Base-by-base conservation (phyloP, 192 early-diverging fungal genomes). In the Thoreauomyces humboldtii region DNA sequence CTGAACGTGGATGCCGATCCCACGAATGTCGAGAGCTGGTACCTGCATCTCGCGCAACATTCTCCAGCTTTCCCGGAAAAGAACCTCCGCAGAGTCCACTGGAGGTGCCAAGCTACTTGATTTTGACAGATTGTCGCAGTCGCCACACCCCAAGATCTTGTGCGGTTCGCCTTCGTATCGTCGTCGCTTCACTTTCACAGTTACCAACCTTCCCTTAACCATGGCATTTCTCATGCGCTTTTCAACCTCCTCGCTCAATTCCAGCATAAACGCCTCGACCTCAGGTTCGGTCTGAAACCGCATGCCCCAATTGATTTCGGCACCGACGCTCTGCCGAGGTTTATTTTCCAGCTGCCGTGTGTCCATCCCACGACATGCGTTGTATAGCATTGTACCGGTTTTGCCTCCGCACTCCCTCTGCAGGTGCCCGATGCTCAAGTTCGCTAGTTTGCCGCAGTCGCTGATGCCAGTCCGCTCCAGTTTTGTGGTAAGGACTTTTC, bases 291-390 rank as follows among this genome's bases (percentile, higher is more conserved):
- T 89, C 54, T 91, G 85, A 73, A 97, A 91, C 7, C 94, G 82
- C 0, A 97, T 82, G 6, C 90, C 94, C 92, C 94, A 94, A 46
- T 87, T 87, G 17, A 93, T 83, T 59, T 94, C 91, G 1, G 87
- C 89, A 35, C 91, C 91, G 25, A 96, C 86, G 42, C 81, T 85
- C 68, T 91, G 88, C 5, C 92, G 81, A 4, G 76, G 54, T 61
- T 90, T 82, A 19, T 81, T 82, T n/a, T 80, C 76, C 12, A 94
- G 61, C 9, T 72, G 72, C 1, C 90, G 79, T 17, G 81, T 70
- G 67, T 97, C 94, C 25, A 88, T 85, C 15, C 94, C 94, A 29
- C 84, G 68, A 48, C 86, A 81, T 12, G 55, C 55, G 3, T 9
- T 15, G 41, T 87, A 86, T 0, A 97, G 70, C 63, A 70, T 84